A percentile compares a stretch with the other conserved stretches of the same genome.
These are phyloP conservation scores for Piper longum DNA, from an alignment of 164 flowering plant genomes.

Conservation along the genomic window DNA sequence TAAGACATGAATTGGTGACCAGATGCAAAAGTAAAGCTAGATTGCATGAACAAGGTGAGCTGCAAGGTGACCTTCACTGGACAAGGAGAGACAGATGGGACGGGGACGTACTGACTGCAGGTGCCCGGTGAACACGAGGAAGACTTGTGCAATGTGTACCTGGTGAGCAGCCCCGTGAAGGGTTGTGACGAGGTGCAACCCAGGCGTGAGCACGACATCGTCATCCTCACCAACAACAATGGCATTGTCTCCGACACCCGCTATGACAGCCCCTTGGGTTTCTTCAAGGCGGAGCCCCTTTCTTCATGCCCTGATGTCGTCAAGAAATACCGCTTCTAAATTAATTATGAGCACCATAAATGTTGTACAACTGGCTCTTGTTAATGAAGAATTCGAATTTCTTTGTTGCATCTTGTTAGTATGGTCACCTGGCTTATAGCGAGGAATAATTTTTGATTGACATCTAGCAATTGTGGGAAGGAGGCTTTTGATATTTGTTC, in stretches of 20 bases:
- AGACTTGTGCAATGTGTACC: conserved; percentile 38
- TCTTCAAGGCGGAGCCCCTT: conserved; percentile 25
- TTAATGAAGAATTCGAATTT: too few relatives aligned
- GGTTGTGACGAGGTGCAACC: conserved; percentile 6
- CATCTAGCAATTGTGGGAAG: too few relatives aligned
- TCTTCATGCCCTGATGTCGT: conserved; percentile 1
- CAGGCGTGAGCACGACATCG: conserved; percentile 14
- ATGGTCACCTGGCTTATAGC: too few relatives aligned
- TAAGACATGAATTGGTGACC: too few relatives aligned
- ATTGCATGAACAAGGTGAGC: conserved; percentile 31
- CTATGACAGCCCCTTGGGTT: conserved; percentile 40
- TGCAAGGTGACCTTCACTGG: conserved; percentile 14
- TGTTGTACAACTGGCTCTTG: too few relatives aligned
- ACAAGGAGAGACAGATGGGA: conserved; percentile 27
- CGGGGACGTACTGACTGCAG: conserved; percentile 21
- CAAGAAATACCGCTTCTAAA: conserved; percentile 7
- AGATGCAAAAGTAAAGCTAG: conserved; percentile 12
- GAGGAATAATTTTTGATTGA: too few relatives aligned
- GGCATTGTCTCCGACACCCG: conserved; percentile 27
- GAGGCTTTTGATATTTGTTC: too few relatives aligned
- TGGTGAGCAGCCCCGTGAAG: conserved; percentile 16
- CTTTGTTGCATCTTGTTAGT: too few relatives aligned
- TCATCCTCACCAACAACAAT: conserved; percentile 32
- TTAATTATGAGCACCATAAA: too few relatives aligned
- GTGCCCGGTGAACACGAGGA: conserved; percentile 45